phyloP scores from a whole-genome alignment of 2,329 filamentous ascomycete species.

The Aureobasidium sp. region DNA sequence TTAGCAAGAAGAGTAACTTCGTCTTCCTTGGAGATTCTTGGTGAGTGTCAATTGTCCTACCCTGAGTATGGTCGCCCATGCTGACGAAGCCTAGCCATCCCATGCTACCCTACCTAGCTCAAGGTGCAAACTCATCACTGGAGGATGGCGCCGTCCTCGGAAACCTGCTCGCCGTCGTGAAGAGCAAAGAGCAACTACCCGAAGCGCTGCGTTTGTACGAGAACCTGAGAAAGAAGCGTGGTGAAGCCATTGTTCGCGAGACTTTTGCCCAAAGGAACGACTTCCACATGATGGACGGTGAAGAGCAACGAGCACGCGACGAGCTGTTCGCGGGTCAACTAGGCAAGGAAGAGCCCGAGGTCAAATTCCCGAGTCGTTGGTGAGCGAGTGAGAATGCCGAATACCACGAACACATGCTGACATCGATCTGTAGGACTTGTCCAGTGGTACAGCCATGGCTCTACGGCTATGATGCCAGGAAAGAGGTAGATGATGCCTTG shows the following conservation, averaged over 20 bases:
- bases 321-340: conserved; percentile 48
- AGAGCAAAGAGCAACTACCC: conserved; percentile 31
- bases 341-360: conserved; percentile 38
- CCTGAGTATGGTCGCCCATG: not conserved
- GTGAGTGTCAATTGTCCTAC: not conserved
- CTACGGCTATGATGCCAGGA: conserved; percentile 54
- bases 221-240: conserved; percentile 37
- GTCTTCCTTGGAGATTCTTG: conserved; percentile 49
- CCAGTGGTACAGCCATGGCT: conserved; percentile 55
- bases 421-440: conserved; percentile 34
- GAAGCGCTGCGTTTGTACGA: conserved; percentile 37
- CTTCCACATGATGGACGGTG: conserved; percentile 40
- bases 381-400: conserved; percentile 22
- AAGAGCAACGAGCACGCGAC: conserved; percentile 51
- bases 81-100: conserved; percentile 35
- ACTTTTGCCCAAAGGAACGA: conserved; percentile 45
- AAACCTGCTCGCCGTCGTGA: conserved; percentile 41
- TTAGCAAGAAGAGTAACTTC: conserved; percentile 44
- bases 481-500: conserved; percentile 36
- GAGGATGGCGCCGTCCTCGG: conserved; percentile 62
- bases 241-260: conserved; percentile 50
- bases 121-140: conserved; percentile 58
- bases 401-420: not conserved
- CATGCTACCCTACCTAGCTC: conserved; percentile 55
- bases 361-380: conserved; percentile 55